Evolutionary conservation across 306 rosid species (phyloP).

Genomic region (Canavalia ensiformis): DNA sequence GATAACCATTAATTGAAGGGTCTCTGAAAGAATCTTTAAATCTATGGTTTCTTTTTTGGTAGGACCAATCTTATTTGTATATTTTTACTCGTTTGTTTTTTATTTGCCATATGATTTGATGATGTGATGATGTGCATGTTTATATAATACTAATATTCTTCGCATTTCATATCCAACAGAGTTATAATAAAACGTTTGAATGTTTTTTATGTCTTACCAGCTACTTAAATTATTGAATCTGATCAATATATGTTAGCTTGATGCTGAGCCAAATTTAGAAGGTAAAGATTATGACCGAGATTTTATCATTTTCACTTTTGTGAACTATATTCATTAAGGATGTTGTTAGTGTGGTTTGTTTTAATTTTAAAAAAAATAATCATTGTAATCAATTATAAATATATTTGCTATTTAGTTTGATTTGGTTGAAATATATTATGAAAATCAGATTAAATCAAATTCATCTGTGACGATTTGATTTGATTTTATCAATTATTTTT

Average conservation of each 20-base stretch:
- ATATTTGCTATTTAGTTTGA: no score
- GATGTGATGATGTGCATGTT: background rate
- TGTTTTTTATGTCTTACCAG: background rate
- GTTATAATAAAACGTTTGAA: background rate
- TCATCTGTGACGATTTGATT: no score
- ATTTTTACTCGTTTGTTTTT: background rate
- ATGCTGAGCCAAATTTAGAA: background rate
- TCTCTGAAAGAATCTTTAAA: constrained; percentile 55
- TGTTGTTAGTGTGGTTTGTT: no score
- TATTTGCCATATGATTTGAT: background rate
- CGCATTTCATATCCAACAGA: background rate
- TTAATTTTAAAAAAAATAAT: no score
- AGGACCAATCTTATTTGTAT: constrained; percentile 41
- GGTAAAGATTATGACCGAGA: background rate
- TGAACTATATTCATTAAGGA: no score
- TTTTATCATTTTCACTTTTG: background rate
- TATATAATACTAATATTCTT: constrained; percentile 2
- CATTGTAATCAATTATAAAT: no score
- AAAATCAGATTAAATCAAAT: no score
- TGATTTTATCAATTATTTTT: no score
- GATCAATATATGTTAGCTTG: no score
- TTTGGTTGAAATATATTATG: no score
- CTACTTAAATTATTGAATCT: background rate
- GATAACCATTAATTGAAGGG: constrained; percentile 48
- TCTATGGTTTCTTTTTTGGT: constrained; percentile 42